phyloP scores from a whole-genome alignment of 805 yeast genomes.

The Starmerella potacharoeniae region DNA sequence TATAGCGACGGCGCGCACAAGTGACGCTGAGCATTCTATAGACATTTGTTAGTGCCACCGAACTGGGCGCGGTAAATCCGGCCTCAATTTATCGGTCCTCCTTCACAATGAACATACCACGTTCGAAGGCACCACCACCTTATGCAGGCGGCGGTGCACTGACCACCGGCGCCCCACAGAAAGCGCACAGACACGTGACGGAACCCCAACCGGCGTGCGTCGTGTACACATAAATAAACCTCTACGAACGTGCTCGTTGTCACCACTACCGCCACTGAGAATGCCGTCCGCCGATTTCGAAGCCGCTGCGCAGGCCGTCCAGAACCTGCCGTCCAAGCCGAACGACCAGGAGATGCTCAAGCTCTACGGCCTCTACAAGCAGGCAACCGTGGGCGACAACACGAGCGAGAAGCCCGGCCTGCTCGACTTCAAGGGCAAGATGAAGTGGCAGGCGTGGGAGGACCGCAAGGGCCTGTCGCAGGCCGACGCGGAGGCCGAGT shows the following conservation, averaged over 20 bases:
- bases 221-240: not conserved
- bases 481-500: constrained; percentile 81
- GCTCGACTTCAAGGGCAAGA: constrained; percentile 87
- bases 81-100: too few relatives aligned
- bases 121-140: too few relatives aligned
- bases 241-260: not conserved
- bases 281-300: constrained; percentile 34
- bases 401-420: constrained; percentile 76
- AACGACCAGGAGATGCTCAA: constrained; percentile 73
- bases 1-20: too few relatives aligned
- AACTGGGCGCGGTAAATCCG: too few relatives aligned
- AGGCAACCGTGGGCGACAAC: constrained; percentile 95
- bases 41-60: too few relatives aligned
- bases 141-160: not conserved
- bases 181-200: too few relatives aligned
- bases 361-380: constrained; percentile 88
- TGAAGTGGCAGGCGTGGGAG: constrained; percentile 97
- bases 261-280: not conserved
- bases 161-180: not conserved
- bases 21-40: too few relatives aligned
- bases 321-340: constrained; percentile 64
- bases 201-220: too few relatives aligned
- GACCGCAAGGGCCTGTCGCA: constrained; percentile 68
- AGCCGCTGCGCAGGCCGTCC: constrained; percentile 60
- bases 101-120: too few relatives aligned